These are phyloP conservation scores for Euphorbia tirucalli DNA, from an alignment of 345 rosid genomes.

Conservation along the genomic window DNA sequence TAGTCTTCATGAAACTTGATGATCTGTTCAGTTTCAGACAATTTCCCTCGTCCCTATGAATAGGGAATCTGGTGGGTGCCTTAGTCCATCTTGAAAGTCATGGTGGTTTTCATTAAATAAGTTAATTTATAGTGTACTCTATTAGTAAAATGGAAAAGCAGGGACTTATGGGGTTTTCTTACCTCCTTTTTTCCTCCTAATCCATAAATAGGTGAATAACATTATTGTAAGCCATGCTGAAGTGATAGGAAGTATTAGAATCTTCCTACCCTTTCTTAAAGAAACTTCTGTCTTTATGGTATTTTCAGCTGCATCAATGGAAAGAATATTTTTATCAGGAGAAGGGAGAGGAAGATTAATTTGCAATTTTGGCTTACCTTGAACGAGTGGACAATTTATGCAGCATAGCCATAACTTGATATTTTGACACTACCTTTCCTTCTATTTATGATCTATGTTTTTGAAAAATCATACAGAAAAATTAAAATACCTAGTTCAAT, in stretches of 20 bases:
- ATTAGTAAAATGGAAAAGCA: slow-evolving; percentile 1
- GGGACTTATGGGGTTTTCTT: not conserved
- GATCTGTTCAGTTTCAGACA: too few species aligned
- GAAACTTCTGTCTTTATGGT: not conserved
- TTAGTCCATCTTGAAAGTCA: not conserved
- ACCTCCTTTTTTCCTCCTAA: slow-evolving; percentile 13
- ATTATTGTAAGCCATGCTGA: not conserved
- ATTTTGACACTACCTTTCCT: too few species aligned
- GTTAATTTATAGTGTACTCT: not conserved
- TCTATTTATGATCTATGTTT: not conserved
- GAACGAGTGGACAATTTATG: not conserved
- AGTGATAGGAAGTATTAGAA: not conserved
- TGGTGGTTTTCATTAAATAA: not conserved
- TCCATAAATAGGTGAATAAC: not conserved
- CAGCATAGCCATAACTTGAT: not conserved
- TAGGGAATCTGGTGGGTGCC: too few species aligned
- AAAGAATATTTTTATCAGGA: too few species aligned
- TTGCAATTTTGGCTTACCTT: not conserved
- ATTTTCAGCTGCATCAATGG: not conserved
- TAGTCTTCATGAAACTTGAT: too few species aligned
- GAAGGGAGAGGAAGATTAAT: not conserved
- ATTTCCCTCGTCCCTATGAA: not conserved
- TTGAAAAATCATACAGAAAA: too few species aligned
- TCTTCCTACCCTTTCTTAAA: not conserved
- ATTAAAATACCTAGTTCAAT: slow-evolving; percentile 22